Base-by-base conservation (phyloP, 495 filamentous ascomycete species). In the Viridothelium virens region DNA sequence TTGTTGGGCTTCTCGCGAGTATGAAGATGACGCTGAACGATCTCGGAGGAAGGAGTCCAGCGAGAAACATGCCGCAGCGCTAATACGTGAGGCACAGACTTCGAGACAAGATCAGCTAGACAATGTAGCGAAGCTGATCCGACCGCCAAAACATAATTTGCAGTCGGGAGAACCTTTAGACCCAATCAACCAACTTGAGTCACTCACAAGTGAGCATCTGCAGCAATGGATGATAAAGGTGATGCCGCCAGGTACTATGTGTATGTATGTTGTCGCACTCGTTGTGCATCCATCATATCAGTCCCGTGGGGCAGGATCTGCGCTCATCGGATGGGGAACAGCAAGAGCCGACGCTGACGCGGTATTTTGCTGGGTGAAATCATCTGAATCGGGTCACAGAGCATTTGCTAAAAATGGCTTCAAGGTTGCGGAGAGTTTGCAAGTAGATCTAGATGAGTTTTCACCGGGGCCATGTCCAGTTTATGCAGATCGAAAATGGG, bases 41-140 rank as follows among this genome's bases (percentile, higher is more conserved):
- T 53, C 48, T 53, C n/a, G 16, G 48, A 53, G 48, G 48, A 53
- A 53, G 9, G 48, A 53, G 48, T 18, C 14, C 48, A 53, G 48
- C 48, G 25, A 53, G n/a, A 53, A 53, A 53, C 48, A 53, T 53
- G 48, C n/a, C n/a, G 48, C 48, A 53, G 48, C 48, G 12, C 48
- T 53, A 18, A 53, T 53, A 53, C 48, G 48, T 53, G 48, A 53
- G 48, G 48, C 48, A 53, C 48, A 53, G 48, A 53, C 48, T 53
- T 53, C 16, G 48, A 2, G 48, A 18, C 48, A 53, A 53, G 48
- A 53, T 53, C 48, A 14, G 10, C 48, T 53, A 53, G 48, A 18
- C 48, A 53, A 53, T 53, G 48, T 53, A 53, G 48, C 48, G 48
- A 53, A 53, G 48, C 48, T 53, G 48, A 53, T 2, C 5, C 48